A percentile compares a stretch with the other conserved stretches of the same genome.
phyloP scores from a whole-genome alignment of 768 basidiomycete species.

The Trametes cinnabarina region DNA sequence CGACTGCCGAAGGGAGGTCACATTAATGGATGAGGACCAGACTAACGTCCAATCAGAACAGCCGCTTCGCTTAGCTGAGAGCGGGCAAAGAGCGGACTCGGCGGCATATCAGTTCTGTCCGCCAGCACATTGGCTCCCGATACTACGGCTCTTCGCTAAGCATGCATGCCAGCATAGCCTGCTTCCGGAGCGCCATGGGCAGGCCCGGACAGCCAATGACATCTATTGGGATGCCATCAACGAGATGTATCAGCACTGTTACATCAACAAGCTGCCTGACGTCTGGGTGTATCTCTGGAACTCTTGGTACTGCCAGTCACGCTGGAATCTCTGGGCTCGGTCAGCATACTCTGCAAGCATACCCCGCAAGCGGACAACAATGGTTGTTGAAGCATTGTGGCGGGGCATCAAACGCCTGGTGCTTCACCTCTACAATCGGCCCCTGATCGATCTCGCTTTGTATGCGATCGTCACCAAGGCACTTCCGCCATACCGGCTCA shows the following conservation, averaged over 20 bases:
- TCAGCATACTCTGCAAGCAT: conserved; percentile 13
- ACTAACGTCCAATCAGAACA: not conserved
- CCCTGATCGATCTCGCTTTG: not conserved
- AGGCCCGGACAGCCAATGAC: conserved; percentile 13
- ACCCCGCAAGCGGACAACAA: not conserved
- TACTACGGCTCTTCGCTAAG: conserved; percentile 29
- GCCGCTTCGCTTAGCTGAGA: not conserved
- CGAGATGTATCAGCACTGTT: conserved; percentile 34
- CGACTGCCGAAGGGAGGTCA: not conserved
- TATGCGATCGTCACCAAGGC: not conserved
- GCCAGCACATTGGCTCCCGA: conserved; percentile 24
- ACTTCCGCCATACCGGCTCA: not conserved
- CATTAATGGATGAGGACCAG: not conserved
- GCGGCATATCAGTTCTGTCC: conserved; percentile 30
- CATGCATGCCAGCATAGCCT: conserved; percentile 33
- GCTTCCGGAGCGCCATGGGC: conserved; percentile 24
- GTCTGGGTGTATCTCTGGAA: conserved; percentile 34
- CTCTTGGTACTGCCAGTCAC: conserved; percentile 29
- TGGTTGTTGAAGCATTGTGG: not conserved
- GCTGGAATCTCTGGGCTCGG: conserved; percentile 27
- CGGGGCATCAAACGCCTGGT: not conserved
- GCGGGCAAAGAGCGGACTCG: not conserved
- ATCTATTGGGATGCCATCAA: conserved; percentile 29
- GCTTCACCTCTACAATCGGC: not conserved
- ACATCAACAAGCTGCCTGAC: conserved; percentile 22